Base-by-base conservation (phyloP, 202 grass and related monocot species). In the Zoysia matrella region DNA sequence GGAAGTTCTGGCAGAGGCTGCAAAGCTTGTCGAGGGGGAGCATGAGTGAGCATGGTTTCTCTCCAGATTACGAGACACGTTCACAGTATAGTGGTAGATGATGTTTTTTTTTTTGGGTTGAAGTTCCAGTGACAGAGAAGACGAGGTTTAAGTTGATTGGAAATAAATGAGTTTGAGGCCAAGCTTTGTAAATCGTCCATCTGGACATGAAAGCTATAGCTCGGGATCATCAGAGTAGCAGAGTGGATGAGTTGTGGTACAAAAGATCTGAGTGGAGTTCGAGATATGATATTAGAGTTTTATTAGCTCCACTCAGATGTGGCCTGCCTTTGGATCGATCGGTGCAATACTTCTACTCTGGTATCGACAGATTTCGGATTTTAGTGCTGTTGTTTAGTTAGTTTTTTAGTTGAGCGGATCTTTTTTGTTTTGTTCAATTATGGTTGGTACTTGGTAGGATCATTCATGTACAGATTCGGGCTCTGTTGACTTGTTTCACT, bases 41-140 rank as follows among this genome's bases (percentile, higher is more conserved):
- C 22, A 30, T 30, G 22, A 99, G 89, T 16, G 96, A 94, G 85
- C 89, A 92, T 85, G 89, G 85, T 3, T 45, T 80, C 41, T 30
- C 22, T 30, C 22, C 22, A 30, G 22, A 92, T 76, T 93, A 80
- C 16, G 94, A 88, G 50, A 88, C 86, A 0, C 77, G 75, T 48
- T 93, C 94, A 0, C 79, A 88, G 53, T 75, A 79, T 69, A 91
- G 87, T 22, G 66, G 76, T 53, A 49, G 22, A 30, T 30, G 78
- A 71, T 91, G 86, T 67, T 58, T 1, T 51, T 58, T 52, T 67
- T 30, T 30, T 30, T 60, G 22, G 22, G 22, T 30, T 30, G 22
- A 36, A 30, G 22, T 66, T 83, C 36, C 5, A 30, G 41, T 80
- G 22, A 57, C 76, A 41, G 3, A 64, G 10, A 79, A 79, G 63